A percentile compares a stretch with the other conserved stretches of the same genome.
These are phyloP conservation scores for Colletotrichum sp. DNA, from an alignment of 2,329 filamentous ascomycete species.

Conservation along the genomic window DNA sequence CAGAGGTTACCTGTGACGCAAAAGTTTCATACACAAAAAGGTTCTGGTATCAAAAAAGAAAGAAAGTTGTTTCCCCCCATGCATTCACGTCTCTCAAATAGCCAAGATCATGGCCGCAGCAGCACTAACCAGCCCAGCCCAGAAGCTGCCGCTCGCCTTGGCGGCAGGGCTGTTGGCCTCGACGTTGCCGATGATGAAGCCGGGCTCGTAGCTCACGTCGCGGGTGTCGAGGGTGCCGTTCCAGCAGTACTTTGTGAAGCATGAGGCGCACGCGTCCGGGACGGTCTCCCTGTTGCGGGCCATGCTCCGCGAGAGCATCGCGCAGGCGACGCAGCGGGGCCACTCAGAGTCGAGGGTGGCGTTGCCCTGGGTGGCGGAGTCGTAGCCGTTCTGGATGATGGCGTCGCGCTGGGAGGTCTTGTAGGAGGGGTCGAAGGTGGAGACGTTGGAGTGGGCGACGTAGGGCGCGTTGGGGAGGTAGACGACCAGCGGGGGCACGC, in stretches of 20 bases:
- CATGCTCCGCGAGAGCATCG: conserved; percentile 78
- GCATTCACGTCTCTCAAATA: neutral
- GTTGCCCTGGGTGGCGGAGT: conserved; percentile 84
- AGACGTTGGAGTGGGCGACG: conserved; percentile 75
- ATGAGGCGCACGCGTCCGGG: conserved; percentile 74
- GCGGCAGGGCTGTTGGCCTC: conserved; percentile 15
- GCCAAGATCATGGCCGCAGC: neutral
- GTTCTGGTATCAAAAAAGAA: neutral
- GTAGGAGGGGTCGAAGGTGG: conserved; percentile 75
- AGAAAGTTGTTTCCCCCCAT: neutral
- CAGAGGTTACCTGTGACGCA: neutral
- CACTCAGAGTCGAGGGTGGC: conserved; percentile 75
- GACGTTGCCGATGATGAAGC: conserved; percentile 28
- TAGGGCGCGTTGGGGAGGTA: conserved; percentile 91
- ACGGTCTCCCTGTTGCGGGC: conserved; percentile 70
- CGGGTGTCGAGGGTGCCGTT: conserved; percentile 65
- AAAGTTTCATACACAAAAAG: neutral
- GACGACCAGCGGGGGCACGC: conserved; percentile 73
- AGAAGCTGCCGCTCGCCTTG: neutral
- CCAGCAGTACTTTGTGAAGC: conserved; percentile 91
- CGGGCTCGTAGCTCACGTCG: conserved; percentile 31
- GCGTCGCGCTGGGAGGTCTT: conserved; percentile 69
- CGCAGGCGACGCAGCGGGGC: conserved; percentile 86
- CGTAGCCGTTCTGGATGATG: conserved; percentile 86
- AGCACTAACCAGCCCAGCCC: conserved; percentile 3